phyloP scores from a whole-genome alignment of 2,329 filamentous ascomycete species.

The Calonectria hawksworthii region DNA sequence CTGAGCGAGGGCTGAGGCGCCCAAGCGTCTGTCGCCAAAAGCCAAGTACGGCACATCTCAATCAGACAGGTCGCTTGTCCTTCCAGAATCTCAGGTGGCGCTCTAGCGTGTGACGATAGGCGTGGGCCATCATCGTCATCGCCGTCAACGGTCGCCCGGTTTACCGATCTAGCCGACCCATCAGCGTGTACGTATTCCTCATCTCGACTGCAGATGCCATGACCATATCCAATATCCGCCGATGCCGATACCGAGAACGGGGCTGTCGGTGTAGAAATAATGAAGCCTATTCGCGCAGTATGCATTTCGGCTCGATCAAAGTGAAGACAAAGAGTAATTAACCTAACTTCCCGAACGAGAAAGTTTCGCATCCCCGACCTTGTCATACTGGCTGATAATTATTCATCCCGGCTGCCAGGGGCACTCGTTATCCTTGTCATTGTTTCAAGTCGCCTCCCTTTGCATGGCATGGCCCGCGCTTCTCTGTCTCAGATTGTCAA shows the following conservation, averaged over 20 bases:
- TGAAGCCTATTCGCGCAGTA: not conserved
- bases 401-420: conserved; percentile 15
- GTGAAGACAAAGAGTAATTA: conserved; percentile 5
- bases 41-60: not conserved
- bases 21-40: not conserved
- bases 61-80: not conserved
- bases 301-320: conserved; percentile 6
- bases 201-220: conserved; percentile 3
- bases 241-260: not conserved
- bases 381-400: conserved; percentile 8
- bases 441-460: conserved; percentile 40
- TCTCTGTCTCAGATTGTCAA: conserved; percentile 45
- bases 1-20: not conserved
- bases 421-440: conserved; percentile 18
- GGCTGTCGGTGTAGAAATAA: not conserved
- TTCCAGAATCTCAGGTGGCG: conserved; percentile 10
- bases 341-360: conserved; percentile 16
- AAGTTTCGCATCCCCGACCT: conserved; percentile 8
- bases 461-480: conserved; percentile 29
- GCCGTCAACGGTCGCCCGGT: not conserved
- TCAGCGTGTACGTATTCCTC: conserved; percentile 5
- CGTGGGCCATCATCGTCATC: not conserved
- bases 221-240: not conserved
- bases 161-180: conserved; percentile 11
- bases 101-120: not conserved